phyloP scores from a whole-genome alignment of 768 basidiomycete genomes.

The Rhodotorula kratochvilovae region DNA sequence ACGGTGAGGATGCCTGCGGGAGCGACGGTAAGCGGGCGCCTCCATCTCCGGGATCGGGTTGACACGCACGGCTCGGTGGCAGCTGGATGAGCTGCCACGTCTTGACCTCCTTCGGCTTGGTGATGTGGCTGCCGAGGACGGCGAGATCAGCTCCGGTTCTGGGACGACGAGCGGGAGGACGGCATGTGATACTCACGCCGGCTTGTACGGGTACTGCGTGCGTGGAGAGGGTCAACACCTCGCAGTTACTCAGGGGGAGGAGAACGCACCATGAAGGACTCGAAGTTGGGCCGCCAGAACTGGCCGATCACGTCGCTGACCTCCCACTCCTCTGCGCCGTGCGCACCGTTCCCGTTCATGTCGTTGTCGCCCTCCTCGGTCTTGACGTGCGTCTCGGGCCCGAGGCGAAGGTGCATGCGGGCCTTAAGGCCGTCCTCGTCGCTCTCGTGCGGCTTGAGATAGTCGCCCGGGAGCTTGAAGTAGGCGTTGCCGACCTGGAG shows the following conservation, averaged over 20 bases:
- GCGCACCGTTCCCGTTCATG: constrained; percentile 46
- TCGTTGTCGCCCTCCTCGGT: not conserved
- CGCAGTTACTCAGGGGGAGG: not conserved
- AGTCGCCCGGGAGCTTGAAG: constrained; percentile 99
- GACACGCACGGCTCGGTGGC: constrained; percentile 77
- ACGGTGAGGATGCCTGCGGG: constrained; percentile 85
- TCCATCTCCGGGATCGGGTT: not conserved
- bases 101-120: constrained; percentile 97
- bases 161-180: too few relatives aligned
- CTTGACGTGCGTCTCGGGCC: constrained; percentile 5
- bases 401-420: constrained; percentile 80
- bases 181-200: constrained; percentile 22
- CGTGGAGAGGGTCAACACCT: not conserved
- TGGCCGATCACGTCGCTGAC: constrained; percentile 94
- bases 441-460: constrained; percentile 92
- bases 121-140: constrained; percentile 85
- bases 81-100: constrained; percentile 92
- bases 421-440: constrained; percentile 85
- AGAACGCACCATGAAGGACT: constrained; percentile 87
- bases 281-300: constrained; percentile 98
- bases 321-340: constrained; percentile 83
- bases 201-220: constrained; percentile 42
- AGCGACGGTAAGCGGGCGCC: not conserved
- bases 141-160: too few relatives aligned
- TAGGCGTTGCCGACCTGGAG: constrained; percentile 98